Conservation (phyloP, 2,329 filamentous ascomycete genomes). For the Stachybotrys chlorohalonatus region DNA sequence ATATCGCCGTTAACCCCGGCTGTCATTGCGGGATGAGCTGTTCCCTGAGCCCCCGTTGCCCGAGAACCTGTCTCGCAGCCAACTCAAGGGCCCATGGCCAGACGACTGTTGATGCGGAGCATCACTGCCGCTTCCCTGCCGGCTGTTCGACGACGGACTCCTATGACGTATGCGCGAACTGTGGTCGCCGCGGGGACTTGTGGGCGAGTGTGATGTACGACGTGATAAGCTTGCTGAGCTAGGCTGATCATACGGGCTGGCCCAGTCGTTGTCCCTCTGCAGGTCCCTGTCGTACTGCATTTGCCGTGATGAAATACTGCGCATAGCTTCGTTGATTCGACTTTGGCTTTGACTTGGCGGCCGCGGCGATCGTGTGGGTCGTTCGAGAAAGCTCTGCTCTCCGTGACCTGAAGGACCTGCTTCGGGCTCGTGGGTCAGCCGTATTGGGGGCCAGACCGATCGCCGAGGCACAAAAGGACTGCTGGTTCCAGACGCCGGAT, state of each 20-base stretch:
- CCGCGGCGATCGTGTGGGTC: conserved; percentile 10
- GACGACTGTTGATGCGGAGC: conserved; percentile 18
- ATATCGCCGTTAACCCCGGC: conserved; percentile 13
- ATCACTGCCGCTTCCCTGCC: conserved; percentile 16
- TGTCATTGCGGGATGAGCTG: conserved; percentile 18
- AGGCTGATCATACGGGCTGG: neutral
- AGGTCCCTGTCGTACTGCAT: conserved; percentile 12
- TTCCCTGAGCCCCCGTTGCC: conserved; percentile 15
- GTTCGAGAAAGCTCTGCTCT: conserved; percentile 1
- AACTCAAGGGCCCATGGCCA: conserved; percentile 28
- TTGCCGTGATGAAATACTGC: conserved; percentile 17
- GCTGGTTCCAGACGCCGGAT: neutral
- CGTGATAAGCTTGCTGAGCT: conserved; percentile 25
- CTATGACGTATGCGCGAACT: conserved; percentile 25
- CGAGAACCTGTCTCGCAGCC: conserved; percentile 33
- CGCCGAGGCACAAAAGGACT: neutral
- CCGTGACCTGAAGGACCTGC: neutral
- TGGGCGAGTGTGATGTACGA: conserved; percentile 29
- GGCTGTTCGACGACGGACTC: conserved; percentile 27
- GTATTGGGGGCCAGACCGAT: neutral
- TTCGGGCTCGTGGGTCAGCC: neutral
- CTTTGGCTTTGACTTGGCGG: conserved; percentile 17
- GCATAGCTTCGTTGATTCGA: conserved; percentile 19
- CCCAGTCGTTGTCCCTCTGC: neutral
- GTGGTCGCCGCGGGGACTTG: conserved; percentile 22